phyloP scores from a whole-genome alignment of 345 rosid genomes.

The Abelmoschus esculentus region DNA sequence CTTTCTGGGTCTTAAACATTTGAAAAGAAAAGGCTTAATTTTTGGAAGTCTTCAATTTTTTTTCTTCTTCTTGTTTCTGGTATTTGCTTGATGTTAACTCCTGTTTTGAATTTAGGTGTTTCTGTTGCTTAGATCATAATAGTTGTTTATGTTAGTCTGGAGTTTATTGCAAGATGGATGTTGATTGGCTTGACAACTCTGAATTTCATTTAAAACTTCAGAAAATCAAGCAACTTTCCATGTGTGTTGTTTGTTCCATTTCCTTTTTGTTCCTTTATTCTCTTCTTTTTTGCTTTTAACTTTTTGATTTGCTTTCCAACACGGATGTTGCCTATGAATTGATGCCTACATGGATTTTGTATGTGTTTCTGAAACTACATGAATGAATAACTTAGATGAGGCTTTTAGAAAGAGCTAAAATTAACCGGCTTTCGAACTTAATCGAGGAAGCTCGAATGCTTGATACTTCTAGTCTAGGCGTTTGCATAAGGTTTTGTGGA shows the following conservation, averaged over 20 bases:
- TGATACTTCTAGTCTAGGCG: not conserved
- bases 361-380: slow-evolving; percentile 1
- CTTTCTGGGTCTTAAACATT: not conserved
- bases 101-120: not conserved
- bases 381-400: not conserved
- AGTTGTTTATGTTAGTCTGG: not conserved
- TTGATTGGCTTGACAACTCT: not conserved
- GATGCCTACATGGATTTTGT: not conserved
- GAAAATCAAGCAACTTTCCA: not conserved
- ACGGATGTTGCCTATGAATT: too few species aligned
- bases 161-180: not conserved
- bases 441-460: not conserved
- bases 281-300: not conserved
- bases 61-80: not conserved
- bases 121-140: slow-evolving; percentile 4
- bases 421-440: not conserved
- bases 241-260: not conserved
- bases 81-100: not conserved
- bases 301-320: too few species aligned
- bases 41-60: not conserved
- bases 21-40: not conserved
- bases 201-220: slow-evolving; percentile 7
- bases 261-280: not conserved
- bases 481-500: not conserved
- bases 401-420: not conserved